Conservation (phyloP, 441 rosid genomes). For the Corymbia citriodora region DNA sequence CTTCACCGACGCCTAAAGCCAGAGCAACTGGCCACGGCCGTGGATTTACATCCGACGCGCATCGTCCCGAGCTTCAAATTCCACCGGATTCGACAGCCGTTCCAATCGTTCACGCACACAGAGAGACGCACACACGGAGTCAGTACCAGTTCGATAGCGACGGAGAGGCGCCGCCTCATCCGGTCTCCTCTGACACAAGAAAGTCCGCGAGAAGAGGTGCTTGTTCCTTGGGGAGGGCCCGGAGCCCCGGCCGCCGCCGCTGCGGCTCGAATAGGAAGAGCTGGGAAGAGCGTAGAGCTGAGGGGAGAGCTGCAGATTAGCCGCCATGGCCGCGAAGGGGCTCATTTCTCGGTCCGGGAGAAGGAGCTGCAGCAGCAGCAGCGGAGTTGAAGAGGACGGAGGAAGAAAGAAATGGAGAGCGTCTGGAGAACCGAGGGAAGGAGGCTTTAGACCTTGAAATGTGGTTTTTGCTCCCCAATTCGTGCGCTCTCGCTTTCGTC, state of each 20-base stretch:
- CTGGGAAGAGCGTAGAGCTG: not conserved
- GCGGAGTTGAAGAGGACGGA: not conserved
- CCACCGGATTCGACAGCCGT: not conserved
- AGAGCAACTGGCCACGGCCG: not conserved
- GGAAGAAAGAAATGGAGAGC: not conserved
- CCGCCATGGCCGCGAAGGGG: constrained; percentile 9
- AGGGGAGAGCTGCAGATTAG: constrained; percentile 3
- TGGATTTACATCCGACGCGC: not conserved
- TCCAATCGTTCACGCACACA: not conserved
- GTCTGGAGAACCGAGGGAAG: not conserved
- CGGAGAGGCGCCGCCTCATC: not conserved
- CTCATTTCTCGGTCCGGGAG: not conserved
- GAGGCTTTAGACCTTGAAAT: not conserved
- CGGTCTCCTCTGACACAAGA: not conserved
- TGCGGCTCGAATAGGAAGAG: not conserved
- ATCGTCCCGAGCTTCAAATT: not conserved
- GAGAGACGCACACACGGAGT: not conserved
- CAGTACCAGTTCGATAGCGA: not conserved
- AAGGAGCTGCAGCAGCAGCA: not conserved
- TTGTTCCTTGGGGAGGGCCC: not conserved
- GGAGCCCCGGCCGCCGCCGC: not conserved
- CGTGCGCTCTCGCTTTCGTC: not conserved
- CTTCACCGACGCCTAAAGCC: not conserved
- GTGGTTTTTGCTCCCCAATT: not conserved
- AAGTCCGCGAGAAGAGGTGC: not conserved